Conservation (phyloP, 257 asterid species). For the Mitragyna speciosa region DNA sequence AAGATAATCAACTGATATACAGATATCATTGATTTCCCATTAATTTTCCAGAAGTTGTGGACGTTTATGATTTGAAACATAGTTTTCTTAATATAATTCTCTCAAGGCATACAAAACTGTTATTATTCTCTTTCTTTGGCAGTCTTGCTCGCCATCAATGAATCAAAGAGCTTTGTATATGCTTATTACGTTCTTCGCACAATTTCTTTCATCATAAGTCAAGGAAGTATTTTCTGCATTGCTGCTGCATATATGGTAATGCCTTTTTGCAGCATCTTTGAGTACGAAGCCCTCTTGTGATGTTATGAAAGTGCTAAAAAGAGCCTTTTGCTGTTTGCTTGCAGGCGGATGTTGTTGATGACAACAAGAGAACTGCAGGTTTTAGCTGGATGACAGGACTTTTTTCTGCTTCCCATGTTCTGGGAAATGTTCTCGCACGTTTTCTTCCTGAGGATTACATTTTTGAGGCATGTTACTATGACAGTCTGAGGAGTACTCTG, state of each 20-base stretch:
- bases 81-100: neutral
- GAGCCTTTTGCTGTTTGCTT: conserved; percentile 2
- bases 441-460: conserved; percentile 73
- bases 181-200: conserved; percentile 74
- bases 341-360: conserved; percentile 85
- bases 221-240: conserved; percentile 93
- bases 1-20: neutral
- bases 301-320: neutral
- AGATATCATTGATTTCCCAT: neutral
- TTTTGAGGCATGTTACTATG: conserved; percentile 53
- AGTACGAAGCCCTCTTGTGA: neutral
- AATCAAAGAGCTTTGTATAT: conserved; percentile 76
- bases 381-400: conserved; percentile 92
- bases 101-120: neutral
- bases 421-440: conserved; percentile 79
- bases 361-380: conserved; percentile 61
- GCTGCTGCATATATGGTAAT: conserved; percentile 89
- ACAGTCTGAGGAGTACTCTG: conserved; percentile 1
- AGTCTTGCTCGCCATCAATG: conserved; percentile 76
- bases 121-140: conserved; percentile 23
- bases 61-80: neutral
- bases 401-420: conserved; percentile 83
- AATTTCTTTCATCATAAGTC: conserved; percentile 69
- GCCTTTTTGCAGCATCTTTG: conserved; percentile 15
- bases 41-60: neutral